Conservation (phyloP, 2,329 filamentous ascomycete species). For the Akanthomyces dipterigenus region DNA sequence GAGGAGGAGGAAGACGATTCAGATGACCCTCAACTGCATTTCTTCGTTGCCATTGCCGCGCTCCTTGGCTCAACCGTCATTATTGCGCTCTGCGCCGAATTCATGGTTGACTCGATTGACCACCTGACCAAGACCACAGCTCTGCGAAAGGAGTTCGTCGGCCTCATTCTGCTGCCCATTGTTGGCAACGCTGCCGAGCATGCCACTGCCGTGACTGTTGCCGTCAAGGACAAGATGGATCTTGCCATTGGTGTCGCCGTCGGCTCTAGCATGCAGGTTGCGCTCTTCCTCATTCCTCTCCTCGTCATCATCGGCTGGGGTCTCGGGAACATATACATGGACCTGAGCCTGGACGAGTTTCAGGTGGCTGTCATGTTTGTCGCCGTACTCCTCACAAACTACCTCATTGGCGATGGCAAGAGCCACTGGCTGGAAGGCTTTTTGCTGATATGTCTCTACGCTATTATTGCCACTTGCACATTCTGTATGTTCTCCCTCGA, state of each 20-base stretch:
- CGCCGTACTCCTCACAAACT: constrained; percentile 77
- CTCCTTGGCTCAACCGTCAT: constrained; percentile 68
- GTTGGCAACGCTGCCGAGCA: constrained; percentile 82
- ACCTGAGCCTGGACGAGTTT: constrained; percentile 79
- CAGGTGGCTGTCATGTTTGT: constrained; percentile 83
- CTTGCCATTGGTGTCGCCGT: constrained; percentile 74
- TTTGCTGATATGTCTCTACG: constrained; percentile 68
- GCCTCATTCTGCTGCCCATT: constrained; percentile 72
- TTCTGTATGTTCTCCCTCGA: constrained; percentile 43
- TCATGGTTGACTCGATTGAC: constrained; percentile 68
- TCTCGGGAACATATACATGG: constrained; percentile 66
- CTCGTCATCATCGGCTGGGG: constrained; percentile 75
- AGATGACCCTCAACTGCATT: constrained; percentile 67
- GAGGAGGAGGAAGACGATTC: constrained; percentile 61
- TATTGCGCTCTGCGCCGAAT: constrained; percentile 76
- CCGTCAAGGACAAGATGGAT: constrained; percentile 81
- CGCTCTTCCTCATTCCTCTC: constrained; percentile 70
- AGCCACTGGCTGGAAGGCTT: constrained; percentile 78
- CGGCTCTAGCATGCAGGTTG: constrained; percentile 74
- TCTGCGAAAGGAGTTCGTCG: constrained; percentile 68
- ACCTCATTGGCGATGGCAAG: constrained; percentile 74
- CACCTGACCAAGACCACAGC: constrained; percentile 52
- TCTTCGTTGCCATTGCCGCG: constrained; percentile 64
- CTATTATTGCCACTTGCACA: constrained; percentile 68
- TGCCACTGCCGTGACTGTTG: constrained; percentile 72